phyloP scores from a whole-genome alignment of 2,329 filamentous ascomycete species.

The Calycina herbarum region DNA sequence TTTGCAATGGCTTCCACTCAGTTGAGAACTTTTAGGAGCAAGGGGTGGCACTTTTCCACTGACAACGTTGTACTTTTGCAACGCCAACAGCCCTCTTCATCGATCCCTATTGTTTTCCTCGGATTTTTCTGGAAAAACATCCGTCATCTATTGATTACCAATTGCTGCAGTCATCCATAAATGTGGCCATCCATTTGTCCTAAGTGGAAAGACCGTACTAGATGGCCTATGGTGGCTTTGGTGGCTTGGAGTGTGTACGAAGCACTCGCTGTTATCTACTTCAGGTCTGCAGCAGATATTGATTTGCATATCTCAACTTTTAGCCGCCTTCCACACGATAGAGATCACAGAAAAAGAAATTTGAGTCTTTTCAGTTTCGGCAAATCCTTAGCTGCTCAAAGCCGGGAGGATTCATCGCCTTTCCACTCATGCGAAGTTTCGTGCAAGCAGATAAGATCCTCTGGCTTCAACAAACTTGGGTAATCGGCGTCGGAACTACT shows the following conservation, averaged over 20 bases:
- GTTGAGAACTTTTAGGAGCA: no score
- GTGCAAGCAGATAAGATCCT: background rate
- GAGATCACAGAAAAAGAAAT: slow-evolving; percentile 6
- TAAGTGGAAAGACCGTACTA: background rate
- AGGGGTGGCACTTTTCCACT: background rate
- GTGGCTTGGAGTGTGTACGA: slow-evolving; percentile 9
- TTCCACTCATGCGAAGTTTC: slow-evolving; percentile 15
- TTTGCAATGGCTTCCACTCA: no score
- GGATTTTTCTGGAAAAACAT: background rate
- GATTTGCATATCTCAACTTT: slow-evolving; percentile 13
- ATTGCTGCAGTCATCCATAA: background rate
- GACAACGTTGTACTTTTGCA: background rate
- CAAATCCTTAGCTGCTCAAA: slow-evolving; percentile 6
- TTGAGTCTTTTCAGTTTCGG: slow-evolving; percentile 3
- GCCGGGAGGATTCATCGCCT: background rate
- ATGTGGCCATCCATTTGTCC: background rate
- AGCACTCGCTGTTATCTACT: background rate
- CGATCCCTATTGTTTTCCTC: background rate
- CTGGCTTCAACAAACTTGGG: background rate
- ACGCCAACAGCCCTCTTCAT: background rate
- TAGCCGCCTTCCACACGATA: slow-evolving; percentile 13
- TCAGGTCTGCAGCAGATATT: slow-evolving; percentile 11
- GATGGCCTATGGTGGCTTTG: background rate
- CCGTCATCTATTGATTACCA: background rate
- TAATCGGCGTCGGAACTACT: background rate